Conservation (phyloP, 2,329 filamentous ascomycete species). For the Pseudocercospora pini-densiflorae region DNA sequence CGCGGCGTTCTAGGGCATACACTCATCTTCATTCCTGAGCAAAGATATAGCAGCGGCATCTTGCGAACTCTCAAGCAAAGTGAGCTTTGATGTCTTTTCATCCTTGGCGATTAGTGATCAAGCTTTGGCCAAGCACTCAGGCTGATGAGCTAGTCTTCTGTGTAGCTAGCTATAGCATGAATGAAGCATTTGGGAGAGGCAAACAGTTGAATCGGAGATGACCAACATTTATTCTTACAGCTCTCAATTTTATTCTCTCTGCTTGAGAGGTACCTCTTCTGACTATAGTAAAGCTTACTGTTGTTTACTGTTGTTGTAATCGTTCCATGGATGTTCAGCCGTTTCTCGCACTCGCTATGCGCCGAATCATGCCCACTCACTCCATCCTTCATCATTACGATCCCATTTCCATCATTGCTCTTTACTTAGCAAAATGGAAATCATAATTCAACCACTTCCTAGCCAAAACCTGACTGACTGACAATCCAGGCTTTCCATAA, state of each 20-base stretch:
- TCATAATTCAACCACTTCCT: slow-evolving; percentile 98
- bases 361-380: background rate
- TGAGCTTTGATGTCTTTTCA: too few species aligned
- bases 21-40: background rate
- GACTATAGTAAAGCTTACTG: background rate
- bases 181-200: too few species aligned
- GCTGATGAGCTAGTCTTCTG: too few species aligned
- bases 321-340: background rate
- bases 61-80: background rate
- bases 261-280: background rate
- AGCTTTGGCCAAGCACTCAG: too few species aligned
- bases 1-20: background rate
- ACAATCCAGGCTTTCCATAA: slow-evolving; percentile 89
- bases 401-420: background rate
- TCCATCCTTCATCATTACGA: background rate
- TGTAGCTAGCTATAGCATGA: too few species aligned
- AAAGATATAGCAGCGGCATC: background rate
- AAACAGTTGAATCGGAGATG: too few species aligned
- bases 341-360: background rate
- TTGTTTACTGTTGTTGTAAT: background rate
- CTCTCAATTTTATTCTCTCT: background rate
- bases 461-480: slow-evolving; percentile 74
- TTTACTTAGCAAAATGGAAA: slow-evolving; percentile 95
- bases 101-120: too few species aligned
- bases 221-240: background rate